Conservation (phyloP, 805 yeast species). For the Metschnikowia borealis region DNA sequence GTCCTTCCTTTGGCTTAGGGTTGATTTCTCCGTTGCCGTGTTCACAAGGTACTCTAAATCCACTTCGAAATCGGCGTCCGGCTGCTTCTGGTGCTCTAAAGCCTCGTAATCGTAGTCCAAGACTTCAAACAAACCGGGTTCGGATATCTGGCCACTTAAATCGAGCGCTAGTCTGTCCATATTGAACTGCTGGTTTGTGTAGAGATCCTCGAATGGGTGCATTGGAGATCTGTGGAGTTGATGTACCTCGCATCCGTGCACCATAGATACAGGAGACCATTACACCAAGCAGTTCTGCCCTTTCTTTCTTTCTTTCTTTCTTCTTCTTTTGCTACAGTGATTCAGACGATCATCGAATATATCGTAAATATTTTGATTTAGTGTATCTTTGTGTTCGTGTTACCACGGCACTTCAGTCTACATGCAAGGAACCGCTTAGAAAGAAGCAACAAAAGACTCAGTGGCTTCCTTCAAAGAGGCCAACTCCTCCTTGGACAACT, state of each 20-base stretch:
- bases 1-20: too few species aligned
- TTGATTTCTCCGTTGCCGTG: not conserved
- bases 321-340: not conserved
- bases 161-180: not conserved
- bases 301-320: too few species aligned
- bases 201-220: too few species aligned
- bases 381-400: slow-evolving; percentile 17
- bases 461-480: slow-evolving; percentile 87
- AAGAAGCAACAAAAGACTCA: slow-evolving; percentile 88
- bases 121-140: slow-evolving; percentile 12
- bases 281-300: too few species aligned
- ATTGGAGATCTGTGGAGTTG: not conserved
- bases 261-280: not conserved
- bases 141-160: not conserved
- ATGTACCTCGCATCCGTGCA: not conserved
- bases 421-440: slow-evolving; percentile 36
- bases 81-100: slow-evolving; percentile 11
- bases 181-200: not conserved
- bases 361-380: slow-evolving; percentile 18
- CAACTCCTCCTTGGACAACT: slow-evolving; percentile 81
- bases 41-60: slow-evolving; percentile 28
- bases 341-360: slow-evolving; percentile 11
- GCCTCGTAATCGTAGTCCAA: slow-evolving; percentile 17
- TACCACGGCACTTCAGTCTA: slow-evolving; percentile 17
- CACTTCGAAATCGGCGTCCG: slow-evolving; percentile 21